A percentile compares a stretch with the other conserved stretches of the same genome.
These are phyloP conservation scores for Pseudonectria buxi DNA, from an alignment of 2,329 filamentous ascomycete genomes.

Conservation along the genomic window DNA sequence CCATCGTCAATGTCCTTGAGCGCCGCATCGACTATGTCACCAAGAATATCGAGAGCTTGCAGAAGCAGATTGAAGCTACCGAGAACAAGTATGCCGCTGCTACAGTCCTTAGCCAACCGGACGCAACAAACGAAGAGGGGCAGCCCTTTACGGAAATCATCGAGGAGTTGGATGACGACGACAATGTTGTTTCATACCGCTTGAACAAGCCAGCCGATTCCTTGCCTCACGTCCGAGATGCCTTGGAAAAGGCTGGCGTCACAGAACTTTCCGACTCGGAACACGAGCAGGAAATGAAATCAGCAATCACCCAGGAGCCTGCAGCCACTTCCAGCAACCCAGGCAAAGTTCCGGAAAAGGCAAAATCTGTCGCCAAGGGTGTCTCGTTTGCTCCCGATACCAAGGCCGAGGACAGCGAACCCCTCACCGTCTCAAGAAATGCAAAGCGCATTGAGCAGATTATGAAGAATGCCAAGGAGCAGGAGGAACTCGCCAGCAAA, in stretches of 20 bases:
- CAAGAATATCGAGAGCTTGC: conserved; percentile 68
- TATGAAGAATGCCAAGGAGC: conserved; percentile 49
- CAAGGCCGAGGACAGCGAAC: conserved; percentile 36
- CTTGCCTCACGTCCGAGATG: conserved; percentile 62
- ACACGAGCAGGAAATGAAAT: conserved; percentile 2
- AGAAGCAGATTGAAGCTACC: conserved; percentile 62
- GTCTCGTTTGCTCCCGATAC: conserved; percentile 59
- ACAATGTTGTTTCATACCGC: conserved; percentile 67
- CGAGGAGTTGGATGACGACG: conserved; percentile 87
- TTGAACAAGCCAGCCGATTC: conserved; percentile 61
- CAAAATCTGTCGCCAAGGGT: conserved; percentile 39
- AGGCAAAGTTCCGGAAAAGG: conserved; percentile 1
- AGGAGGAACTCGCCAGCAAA: conserved; percentile 40
- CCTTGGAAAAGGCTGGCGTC: conserved; percentile 70
- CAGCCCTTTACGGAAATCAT: conserved; percentile 83
- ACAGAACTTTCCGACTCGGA: conserved; percentile 33
- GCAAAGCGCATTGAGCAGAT: conserved; percentile 47
- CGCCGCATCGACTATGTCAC: conserved; percentile 84
- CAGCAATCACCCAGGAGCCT: conserved; percentile 1
- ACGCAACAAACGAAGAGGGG: conserved; percentile 58
- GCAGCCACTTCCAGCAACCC: conserved; percentile 3
- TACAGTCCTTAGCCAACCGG: conserved; percentile 52
- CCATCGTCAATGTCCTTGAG: conserved; percentile 55
- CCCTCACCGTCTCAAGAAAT: conserved; percentile 31
- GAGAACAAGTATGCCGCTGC: conserved; percentile 65